Evolutionary conservation across 106 monocot species (phyloP).

Genomic region (Vanilla planifolia): DNA sequence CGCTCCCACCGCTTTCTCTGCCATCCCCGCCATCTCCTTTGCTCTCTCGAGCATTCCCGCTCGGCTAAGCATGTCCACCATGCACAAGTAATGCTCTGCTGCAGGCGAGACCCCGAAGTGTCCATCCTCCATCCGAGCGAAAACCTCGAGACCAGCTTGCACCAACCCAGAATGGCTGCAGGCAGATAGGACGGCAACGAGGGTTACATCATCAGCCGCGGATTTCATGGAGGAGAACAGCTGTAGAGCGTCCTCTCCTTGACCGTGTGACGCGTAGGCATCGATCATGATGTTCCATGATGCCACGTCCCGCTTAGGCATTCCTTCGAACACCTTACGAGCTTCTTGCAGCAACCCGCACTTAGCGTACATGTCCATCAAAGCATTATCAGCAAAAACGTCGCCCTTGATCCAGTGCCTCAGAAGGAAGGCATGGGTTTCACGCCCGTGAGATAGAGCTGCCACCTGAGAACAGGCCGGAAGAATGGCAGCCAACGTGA

Average conservation of each 20-base stretch:
- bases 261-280: constrained; percentile 56
- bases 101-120: constrained; percentile 35
- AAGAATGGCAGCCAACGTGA: constrained; percentile 55
- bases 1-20: constrained; percentile 17
- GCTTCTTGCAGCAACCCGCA: constrained; percentile 38
- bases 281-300: constrained; percentile 87
- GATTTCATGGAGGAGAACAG: constrained; percentile 44
- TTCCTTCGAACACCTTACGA: constrained; percentile 24
- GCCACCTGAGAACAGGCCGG: constrained; percentile 66
- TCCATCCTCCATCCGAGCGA: constrained; percentile 36
- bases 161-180: constrained; percentile 75
- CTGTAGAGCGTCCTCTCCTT: constrained; percentile 33
- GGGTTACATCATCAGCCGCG: constrained; percentile 54
- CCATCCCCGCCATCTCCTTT: constrained; percentile 21
- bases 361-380: constrained; percentile 86
- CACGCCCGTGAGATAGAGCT: constrained; percentile 41
- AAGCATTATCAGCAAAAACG: constrained; percentile 49
- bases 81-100: constrained; percentile 71
- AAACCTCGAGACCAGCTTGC: constrained; percentile 30
- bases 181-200: constrained; percentile 58
- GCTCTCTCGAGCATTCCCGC: constrained; percentile 67
- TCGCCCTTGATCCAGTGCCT: constrained; percentile 35
- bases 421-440: constrained; percentile 45
- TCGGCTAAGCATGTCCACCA: constrained; percentile 72
- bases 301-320: constrained; percentile 29